Evolutionary conservation across 495 filamentous ascomycete genomes (phyloP).

Genomic region (Aspergillus nanangensis): DNA sequence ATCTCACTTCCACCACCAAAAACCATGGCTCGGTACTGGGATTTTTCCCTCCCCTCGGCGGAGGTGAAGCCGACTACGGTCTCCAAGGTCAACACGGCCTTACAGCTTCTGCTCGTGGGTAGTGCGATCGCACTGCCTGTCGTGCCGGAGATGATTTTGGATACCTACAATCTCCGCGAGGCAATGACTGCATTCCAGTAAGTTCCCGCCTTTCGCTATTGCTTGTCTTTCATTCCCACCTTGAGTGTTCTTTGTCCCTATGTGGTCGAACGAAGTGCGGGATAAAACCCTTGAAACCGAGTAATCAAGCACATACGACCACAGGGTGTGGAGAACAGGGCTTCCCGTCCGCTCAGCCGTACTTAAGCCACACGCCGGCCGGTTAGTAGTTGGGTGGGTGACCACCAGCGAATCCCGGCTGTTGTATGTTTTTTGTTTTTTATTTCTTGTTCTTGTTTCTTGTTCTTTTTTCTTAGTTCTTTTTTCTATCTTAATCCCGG

Average conservation of each 20-base stretch:
- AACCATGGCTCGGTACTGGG: constrained; percentile 93
- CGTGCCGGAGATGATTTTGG: constrained; percentile 40
- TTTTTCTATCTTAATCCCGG: constrained; percentile 4
- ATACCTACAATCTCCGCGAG: constrained; percentile 45
- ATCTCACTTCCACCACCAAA: constrained; percentile 90
- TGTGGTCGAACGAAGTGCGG: neutral
- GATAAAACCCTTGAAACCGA: constrained; percentile 7
- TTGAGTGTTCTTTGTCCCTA: neutral
- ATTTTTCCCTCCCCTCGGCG: constrained; percentile 87
- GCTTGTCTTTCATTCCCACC: neutral
- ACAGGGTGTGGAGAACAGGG: constrained; percentile 38
- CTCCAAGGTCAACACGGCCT: constrained; percentile 82
- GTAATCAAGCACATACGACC: constrained; percentile 24
- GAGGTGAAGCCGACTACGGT: constrained; percentile 90
- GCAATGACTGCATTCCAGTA: constrained; percentile 68
- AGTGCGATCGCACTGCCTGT: constrained; percentile 71
- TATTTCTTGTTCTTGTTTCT: constrained; percentile 6
- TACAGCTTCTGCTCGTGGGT: constrained; percentile 77
- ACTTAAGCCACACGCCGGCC: constrained; percentile 37
- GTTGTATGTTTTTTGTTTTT: constrained; percentile 31
- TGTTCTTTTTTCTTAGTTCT: constrained; percentile 7
- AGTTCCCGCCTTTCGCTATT: constrained; percentile 32
- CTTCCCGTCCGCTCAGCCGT: constrained; percentile 39
- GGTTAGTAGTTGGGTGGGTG: constrained; percentile 37
- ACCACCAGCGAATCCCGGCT: constrained; percentile 35